Percentiles rank a stretch among this genome's conserved stretches.
Evolutionary conservation across 2,329 filamentous ascomycete species (phyloP).

Genomic region (Blastomyces gilchristii): DNA sequence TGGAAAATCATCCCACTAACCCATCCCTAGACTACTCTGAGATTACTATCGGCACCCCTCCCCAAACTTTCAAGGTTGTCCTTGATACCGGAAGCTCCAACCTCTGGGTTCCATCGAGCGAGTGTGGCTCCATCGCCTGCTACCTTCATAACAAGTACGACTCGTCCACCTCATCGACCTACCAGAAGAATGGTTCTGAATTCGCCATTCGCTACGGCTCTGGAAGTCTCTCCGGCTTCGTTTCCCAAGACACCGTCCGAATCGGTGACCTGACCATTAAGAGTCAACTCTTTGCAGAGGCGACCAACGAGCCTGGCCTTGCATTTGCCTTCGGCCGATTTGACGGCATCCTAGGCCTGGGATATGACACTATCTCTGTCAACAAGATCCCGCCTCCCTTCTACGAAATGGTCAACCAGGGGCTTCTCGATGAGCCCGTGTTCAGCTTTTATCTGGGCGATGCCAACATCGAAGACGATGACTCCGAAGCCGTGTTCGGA

Average conservation of each 20-base stretch:
- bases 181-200: conserved; percentile 83
- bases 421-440: conserved; percentile 77
- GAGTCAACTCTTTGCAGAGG: conserved; percentile 90
- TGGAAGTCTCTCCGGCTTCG: conserved; percentile 82
- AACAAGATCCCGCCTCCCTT: conserved; percentile 91
- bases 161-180: conserved; percentile 75
- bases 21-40: conserved; percentile 74
- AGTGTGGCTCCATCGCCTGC: conserved; percentile 93
- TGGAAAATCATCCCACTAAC: neutral
- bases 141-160: conserved; percentile 97
- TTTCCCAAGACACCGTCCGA: conserved; percentile 74
- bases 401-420: conserved; percentile 89
- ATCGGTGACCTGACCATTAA: conserved; percentile 87
- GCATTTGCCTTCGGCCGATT: conserved; percentile 97
- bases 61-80: conserved; percentile 95
- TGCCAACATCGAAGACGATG: conserved; percentile 56
- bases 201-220: conserved; percentile 96
- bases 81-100: conserved; percentile 98
- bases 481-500: conserved; percentile 84
- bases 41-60: conserved; percentile 81
- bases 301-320: conserved; percentile 86
- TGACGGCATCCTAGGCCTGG: conserved; percentile 90
- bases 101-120: conserved; percentile 87
- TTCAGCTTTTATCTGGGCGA: conserved; percentile 94
- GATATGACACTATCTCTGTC: conserved; percentile 93